Conservation (phyloP, 2,329 filamentous ascomycete genomes). For the Teratosphaeria gauchensis region DNA sequence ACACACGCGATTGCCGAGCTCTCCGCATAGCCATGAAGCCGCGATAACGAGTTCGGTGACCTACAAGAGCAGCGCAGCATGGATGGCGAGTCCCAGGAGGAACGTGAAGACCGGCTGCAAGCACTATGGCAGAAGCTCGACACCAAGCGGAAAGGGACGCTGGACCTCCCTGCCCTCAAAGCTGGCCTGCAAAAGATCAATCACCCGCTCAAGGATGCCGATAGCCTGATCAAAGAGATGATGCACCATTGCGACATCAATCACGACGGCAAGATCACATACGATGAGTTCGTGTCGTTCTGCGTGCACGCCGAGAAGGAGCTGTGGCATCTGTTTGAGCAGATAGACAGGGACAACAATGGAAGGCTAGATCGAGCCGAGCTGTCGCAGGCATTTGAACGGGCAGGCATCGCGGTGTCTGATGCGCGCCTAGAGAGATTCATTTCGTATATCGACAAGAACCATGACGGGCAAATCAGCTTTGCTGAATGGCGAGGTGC, state of each 20-base stretch:
- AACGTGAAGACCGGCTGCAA: conserved; percentile 72
- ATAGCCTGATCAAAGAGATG: conserved; percentile 71
- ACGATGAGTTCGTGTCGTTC: conserved; percentile 82
- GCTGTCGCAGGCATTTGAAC: conserved; percentile 66
- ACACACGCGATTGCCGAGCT: not conserved
- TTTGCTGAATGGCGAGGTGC: conserved; percentile 93
- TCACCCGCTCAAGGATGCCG: conserved; percentile 90
- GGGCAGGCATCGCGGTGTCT: conserved; percentile 69
- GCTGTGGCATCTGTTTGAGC: conserved; percentile 69
- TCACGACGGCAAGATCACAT: conserved; percentile 82
- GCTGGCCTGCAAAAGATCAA: conserved; percentile 80
- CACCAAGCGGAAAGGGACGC: conserved; percentile 61
- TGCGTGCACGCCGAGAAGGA: conserved; percentile 80
- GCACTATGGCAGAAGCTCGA: conserved; percentile 78
- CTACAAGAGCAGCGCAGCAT: conserved; percentile 31
- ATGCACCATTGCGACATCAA: conserved; percentile 76
- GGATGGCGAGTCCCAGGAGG: conserved; percentile 65
- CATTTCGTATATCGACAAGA: conserved; percentile 80
- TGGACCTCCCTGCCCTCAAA: conserved; percentile 77
- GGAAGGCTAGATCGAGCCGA: conserved; percentile 82
- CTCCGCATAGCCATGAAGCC: conserved; percentile 8
- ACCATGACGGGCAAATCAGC: conserved; percentile 76
- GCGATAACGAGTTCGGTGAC: conserved; percentile 7
- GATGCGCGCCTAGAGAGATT: conserved; percentile 70
- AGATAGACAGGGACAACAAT: conserved; percentile 77